phyloP scores from a whole-genome alignment of 2,329 filamentous ascomycete species.

The Colletotrichum caudatum region DNA sequence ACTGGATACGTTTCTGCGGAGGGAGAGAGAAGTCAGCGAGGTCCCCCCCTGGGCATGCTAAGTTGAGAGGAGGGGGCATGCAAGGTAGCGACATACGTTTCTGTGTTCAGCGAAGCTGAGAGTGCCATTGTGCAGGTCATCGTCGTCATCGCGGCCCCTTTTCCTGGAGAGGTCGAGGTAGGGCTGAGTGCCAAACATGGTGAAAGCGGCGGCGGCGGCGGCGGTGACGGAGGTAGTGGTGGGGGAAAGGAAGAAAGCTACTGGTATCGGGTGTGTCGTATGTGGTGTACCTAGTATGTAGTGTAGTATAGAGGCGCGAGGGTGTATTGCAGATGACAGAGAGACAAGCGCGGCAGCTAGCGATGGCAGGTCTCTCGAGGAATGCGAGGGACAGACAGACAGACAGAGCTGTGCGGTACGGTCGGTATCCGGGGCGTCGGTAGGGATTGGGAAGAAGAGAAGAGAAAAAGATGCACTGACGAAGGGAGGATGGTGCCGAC shows the following conservation, averaged over 20 bases:
- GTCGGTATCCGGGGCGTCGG: neutral
- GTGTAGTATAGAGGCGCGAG: neutral
- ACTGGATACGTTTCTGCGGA: slow-evolving; percentile 66
- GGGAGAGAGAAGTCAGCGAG: slow-evolving; percentile 9
- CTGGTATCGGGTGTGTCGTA: slow-evolving; percentile 1
- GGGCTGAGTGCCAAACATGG: slow-evolving; percentile 30
- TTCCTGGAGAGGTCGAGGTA: slow-evolving; percentile 31
- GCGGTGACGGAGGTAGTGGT: neutral
- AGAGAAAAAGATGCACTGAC: neutral
- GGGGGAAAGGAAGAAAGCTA: neutral
- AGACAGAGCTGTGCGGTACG: neutral
- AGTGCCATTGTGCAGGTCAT: slow-evolving; percentile 52
- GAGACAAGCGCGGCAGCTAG: slow-evolving; percentile 1
- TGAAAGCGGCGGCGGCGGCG: neutral
- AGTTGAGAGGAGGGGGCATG: neutral
- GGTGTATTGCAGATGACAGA: neutral
- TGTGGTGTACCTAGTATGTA: neutral
- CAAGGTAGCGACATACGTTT: slow-evolving; percentile 55
- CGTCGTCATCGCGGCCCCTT: slow-evolving; percentile 56
- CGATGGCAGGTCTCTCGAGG: neutral
- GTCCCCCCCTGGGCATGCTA: neutral
- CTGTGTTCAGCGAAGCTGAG: slow-evolving; percentile 64
- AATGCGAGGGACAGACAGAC: neutral
- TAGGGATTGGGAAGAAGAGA: neutral
- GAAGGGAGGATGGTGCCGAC: slow-evolving; percentile 6